Evolutionary conservation across 495 filamentous ascomycete species (phyloP), one percentile per base, ranked within the genome.

Genomic region (Talaromyces stipitatus): DNA sequence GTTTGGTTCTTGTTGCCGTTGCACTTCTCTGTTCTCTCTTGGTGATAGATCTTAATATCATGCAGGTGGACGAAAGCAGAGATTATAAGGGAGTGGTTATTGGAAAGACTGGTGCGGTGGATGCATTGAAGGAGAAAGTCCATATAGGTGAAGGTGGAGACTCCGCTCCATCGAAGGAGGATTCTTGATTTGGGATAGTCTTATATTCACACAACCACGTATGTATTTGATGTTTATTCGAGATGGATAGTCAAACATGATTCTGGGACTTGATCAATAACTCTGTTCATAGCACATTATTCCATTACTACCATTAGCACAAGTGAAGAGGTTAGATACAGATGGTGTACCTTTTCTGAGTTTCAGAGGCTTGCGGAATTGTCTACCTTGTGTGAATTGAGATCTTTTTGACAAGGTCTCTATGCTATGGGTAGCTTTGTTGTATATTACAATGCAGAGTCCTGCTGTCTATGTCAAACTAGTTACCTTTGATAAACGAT

Each of bases 21-120:
- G 8, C 50, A 9, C 28, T 52, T 2, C 16, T 52, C 0, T 52
- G 50, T 52, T 52, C 50, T 9, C 50, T 52, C 27, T 16, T 52
- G 50, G 2, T 52, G 24, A 23, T 32, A 32, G 28, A 52, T 32
- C 27, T 16, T n/a, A 52, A 52, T 32, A 52, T 52, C 4, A 28
- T 26, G 2, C 26, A 52, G 50, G 50, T 52, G 26, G 50, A 52
- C 16, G 11, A 29, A 16, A 52, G 18, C 26, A 29, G 50, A 20
- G 50, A 52, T 28, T 52, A 52, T 20, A 52, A 33, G 50, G 50
- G 50, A 29, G 28, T 52, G 4, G 50, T 52, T 52, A 52, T 52
- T 52, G 50, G 50, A 12, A 52, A 52, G 50, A 52, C 50, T 18
- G 50, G 50, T 14, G 50, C 50, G 4, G 50, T 52, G 24, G 50